Base-by-base conservation (phyloP, 805 yeast genomes). In the Kuraishia borneana region DNA sequence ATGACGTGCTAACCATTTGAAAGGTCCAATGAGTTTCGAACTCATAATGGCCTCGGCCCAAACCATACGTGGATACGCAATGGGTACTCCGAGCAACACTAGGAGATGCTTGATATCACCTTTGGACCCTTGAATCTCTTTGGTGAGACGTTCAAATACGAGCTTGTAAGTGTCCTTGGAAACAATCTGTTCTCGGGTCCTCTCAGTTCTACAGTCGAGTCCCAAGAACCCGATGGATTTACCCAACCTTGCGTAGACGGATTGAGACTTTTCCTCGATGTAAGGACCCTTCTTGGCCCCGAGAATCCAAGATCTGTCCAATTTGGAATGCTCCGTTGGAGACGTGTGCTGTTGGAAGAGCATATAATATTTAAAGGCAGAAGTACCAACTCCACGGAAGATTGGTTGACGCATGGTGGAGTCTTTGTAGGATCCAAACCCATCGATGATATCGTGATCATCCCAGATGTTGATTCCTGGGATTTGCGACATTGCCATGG, bases 381-480 rank as follows among this genome's bases (percentile, higher is more conserved):
- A 58, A 39, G 68, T 68, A 7, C 97, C 97, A 21, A 89, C 68
- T 9, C 78, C 72, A 37, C 56, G 52, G 51, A 89, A 83, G 6
- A 83, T 70, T 1, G 73, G 76, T 26, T 75, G 71, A 3, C 47
- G 46, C 95, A 85, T 87, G 22, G 95, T 83, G 1, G 55, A 37
- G 43, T 85, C 82, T 32, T 67, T 64, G 54, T 89, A 89, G 0
- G 95, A 83, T 2, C 97, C 98, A 58, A 75, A 89, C 2, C 97
- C 98, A 51, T 89, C 98, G 44, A 92, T 88, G 34, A 89, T 83
- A 54, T 92, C 97, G 57, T 89, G 98, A 54, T 89, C 98, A 54
- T 89, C 98, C 58, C 63, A 88, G 21, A 89, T 73, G 54, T 88
- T 89, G 36, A 89, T 65, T 23, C 80, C 70, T 5, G 98, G 97